phyloP scores from a whole-genome alignment of 2,329 filamentous ascomycete genomes.

The Alternaria gaisen region DNA sequence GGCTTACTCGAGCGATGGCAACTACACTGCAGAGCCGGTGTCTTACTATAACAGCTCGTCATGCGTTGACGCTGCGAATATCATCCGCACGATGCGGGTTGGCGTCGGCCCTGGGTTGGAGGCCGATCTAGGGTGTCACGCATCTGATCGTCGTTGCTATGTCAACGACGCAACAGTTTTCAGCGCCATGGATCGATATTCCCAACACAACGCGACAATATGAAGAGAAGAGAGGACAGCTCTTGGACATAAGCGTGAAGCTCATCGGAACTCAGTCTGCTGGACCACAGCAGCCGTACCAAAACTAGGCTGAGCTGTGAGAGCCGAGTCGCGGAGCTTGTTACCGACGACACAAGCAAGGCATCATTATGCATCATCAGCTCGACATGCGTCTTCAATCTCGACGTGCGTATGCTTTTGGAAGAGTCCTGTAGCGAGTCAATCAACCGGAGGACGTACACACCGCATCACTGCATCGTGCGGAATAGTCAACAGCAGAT shows the following conservation, averaged over 20 bases:
- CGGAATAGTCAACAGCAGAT: not conserved
- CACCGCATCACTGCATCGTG: not conserved
- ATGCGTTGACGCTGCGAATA: conserved; percentile 55
- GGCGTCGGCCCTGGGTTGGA: conserved; percentile 51
- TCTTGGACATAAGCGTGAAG: not conserved
- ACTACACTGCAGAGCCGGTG: conserved; percentile 22
- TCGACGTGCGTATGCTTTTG: not conserved
- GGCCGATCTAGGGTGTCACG: conserved; percentile 52
- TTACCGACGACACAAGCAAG: not conserved
- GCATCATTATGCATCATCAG: not conserved
- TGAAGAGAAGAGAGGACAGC: conserved; percentile 11
- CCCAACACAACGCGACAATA: conserved; percentile 29
- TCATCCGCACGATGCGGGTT: conserved; percentile 56
- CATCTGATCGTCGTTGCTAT: conserved; percentile 51
- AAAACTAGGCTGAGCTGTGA: not conserved
- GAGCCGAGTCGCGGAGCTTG: conserved; percentile 14
- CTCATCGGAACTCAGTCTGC: not conserved
- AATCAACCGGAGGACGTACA: not conserved
- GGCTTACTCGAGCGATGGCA: conserved; percentile 31
- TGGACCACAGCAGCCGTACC: not conserved
- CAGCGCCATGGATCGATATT: conserved; percentile 57
- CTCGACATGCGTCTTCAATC: not conserved
- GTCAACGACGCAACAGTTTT: conserved; percentile 56
- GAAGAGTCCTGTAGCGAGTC: not conserved
- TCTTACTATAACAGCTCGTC: conserved; percentile 44